phyloP scores from a whole-genome alignment of 257 asterid genomes.

The Gardenia jasminoides region DNA sequence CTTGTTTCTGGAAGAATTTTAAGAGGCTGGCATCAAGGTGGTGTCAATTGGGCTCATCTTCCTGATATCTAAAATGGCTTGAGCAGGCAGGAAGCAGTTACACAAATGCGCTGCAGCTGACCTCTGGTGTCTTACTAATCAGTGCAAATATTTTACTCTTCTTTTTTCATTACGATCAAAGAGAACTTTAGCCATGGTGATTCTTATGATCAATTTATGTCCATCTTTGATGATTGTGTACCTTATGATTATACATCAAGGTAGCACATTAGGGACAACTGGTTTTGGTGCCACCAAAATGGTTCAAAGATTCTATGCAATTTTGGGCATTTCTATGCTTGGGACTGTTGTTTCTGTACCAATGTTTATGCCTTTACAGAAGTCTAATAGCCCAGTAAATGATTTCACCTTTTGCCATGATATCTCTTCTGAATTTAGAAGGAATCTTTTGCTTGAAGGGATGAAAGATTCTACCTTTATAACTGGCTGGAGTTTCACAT shows the following conservation, averaged over 20 bases:
- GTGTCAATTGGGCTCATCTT: constrained; percentile 89
- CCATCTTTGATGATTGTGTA: constrained; percentile 54
- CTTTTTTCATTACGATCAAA: constrained; percentile 34
- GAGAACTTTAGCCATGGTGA: constrained; percentile 25
- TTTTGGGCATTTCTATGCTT: constrained; percentile 48
- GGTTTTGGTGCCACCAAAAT: constrained; percentile 44
- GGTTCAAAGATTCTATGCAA: constrained; percentile 58
- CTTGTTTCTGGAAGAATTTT: constrained; percentile 73
- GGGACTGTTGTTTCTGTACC: constrained; percentile 52
- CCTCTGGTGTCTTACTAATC: constrained; percentile 49
- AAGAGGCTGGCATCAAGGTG: constrained; percentile 98
- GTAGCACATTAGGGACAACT: constrained; percentile 31
- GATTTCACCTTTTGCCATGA: background rate
- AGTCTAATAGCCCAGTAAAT: constrained; percentile 15
- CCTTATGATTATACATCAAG: constrained; percentile 45
- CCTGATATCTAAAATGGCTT: constrained; percentile 80
- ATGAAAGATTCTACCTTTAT: constrained; percentile 46
- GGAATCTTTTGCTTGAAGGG: constrained; percentile 22
- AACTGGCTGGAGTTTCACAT: constrained; percentile 58
- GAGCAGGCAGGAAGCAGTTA: constrained; percentile 49
- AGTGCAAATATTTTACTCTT: constrained; percentile 33
- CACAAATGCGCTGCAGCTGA: constrained; percentile 53
- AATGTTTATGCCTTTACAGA: constrained; percentile 55
- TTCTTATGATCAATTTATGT: constrained; percentile 42
- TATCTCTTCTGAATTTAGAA: background rate